A percentile compares a stretch with the other conserved stretches of the same genome.
Evolutionary conservation across 495 filamentous ascomycete species (phyloP).

Genomic region (Penicillium soppii): DNA sequence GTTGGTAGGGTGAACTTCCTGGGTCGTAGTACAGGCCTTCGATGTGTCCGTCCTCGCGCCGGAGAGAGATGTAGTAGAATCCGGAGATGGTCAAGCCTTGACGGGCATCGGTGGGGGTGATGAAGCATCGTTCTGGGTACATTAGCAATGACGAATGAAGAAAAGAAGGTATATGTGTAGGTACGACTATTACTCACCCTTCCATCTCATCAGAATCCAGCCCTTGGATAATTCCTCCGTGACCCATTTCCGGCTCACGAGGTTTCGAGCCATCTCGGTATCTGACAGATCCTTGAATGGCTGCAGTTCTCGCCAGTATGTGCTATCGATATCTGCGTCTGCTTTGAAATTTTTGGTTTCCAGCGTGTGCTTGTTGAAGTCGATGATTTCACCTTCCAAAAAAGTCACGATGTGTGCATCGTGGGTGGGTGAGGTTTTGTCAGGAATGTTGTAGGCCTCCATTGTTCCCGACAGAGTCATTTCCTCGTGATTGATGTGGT

Average conservation of each 20-base stretch:
- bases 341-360: constrained; percentile 68
- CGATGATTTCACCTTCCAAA: constrained; percentile 75
- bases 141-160: constrained; percentile 7
- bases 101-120: constrained; percentile 57
- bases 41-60: constrained; percentile 58
- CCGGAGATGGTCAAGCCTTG: constrained; percentile 70
- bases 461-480: constrained; percentile 74
- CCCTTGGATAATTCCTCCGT: constrained; percentile 51
- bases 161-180: neutral
- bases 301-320: constrained; percentile 69
- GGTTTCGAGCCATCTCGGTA: constrained; percentile 55
- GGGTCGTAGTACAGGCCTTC: constrained; percentile 76
- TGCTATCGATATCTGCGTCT: constrained; percentile 59
- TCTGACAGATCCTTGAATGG: constrained; percentile 61
- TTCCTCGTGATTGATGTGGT: constrained; percentile 60
- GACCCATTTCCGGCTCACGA: constrained; percentile 59
- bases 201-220: constrained; percentile 79
- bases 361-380: constrained; percentile 66
- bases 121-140: constrained; percentile 64
- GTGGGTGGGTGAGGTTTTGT: constrained; percentile 50
- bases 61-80: constrained; percentile 72
- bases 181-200: constrained; percentile 50
- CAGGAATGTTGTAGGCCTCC: constrained; percentile 76
- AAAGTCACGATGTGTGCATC: constrained; percentile 69
- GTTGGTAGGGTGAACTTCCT: constrained; percentile 68